A percentile compares a stretch with the other conserved stretches of the same genome.
These are phyloP conservation scores for Steccherinum ochraceum DNA, from an alignment of 768 basidiomycete species.

Conservation along the genomic window DNA sequence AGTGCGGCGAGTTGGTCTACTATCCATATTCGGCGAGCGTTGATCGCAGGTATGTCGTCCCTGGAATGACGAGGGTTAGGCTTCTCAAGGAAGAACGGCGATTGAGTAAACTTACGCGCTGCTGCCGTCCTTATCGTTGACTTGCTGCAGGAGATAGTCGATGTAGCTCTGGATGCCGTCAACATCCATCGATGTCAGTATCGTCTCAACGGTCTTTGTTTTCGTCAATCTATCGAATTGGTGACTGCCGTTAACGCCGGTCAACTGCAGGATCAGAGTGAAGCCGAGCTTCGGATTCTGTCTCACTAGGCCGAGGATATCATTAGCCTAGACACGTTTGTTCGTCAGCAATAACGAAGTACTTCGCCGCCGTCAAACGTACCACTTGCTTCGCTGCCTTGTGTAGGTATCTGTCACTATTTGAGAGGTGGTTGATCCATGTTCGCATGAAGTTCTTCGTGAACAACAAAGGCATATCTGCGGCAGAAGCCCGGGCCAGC, in stretches of 20 bases:
- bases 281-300: conserved; percentile 77
- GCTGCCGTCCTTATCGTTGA: conserved; percentile 35
- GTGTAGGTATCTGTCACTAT: conserved; percentile 82
- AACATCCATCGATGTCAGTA: conserved; percentile 66
- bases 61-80: conserved; percentile 26
- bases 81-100: background rate
- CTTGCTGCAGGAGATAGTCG: conserved; percentile 57
- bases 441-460: conserved; percentile 94
- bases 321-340: conserved; percentile 46
- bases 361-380: conserved; percentile 20
- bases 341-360: background rate
- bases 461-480: conserved; percentile 80
- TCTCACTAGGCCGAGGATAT: conserved; percentile 71
- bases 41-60: conserved; percentile 38
- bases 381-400: conserved; percentile 85
- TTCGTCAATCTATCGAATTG: conserved; percentile 91
- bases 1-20: conserved; percentile 79
- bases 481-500: conserved; percentile 54
- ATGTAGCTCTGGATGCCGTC: conserved; percentile 77
- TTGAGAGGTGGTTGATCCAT: conserved; percentile 94
- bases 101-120: conserved; percentile 7
- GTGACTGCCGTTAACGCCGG: conserved; percentile 73
- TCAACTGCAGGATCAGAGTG: conserved; percentile 77
- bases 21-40: conserved; percentile 70
- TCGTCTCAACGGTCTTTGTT: conserved; percentile 87